Base-by-base conservation (phyloP, 1,284 basidiomycete genomes). In the Marasmius sp. region DNA sequence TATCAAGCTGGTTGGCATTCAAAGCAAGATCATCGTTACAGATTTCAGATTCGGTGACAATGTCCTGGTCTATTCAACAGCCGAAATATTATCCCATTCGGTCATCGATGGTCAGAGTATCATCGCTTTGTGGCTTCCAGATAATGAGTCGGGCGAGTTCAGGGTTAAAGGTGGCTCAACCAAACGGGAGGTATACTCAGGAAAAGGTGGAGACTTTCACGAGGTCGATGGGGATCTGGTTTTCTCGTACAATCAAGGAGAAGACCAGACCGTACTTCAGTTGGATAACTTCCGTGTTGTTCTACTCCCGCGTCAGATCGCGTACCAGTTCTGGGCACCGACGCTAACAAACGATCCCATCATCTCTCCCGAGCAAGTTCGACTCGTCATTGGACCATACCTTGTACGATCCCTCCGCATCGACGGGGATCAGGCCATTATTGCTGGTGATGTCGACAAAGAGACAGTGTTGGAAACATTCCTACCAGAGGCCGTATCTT, bases 1-100 rank as follows among this genome's bases (percentile, higher is more conserved):
- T 20, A 80, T 86, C 60, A 77, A 78, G 7, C 75, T 86, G 33
- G 67, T 69, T 43, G 85, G 84, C 20, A 77, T 83, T 11, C 78
- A 85, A 66, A 82, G 79, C 60, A 85, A 82, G 68, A 66, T 85
- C 27, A 66, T 86, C 33, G 74, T 85, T 52, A 79, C 81, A 0
- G 80, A 85, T 69, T 84, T 83, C 66, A 69, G 75, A 8, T 85
- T 81, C 66, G 83, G 84, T 14, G 51, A 58, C 50, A 71, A 62
- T 34, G 73, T 69, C 53, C 64, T 83, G 20, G 69, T 77, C 16
- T 85, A 82, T 67, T 80, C 83, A 1, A 84, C 85, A 8, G 84
- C 85, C 1, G 74, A 77, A 45, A 71, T 87, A 37, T 45, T 58
- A 14, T 58, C 56, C 5, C 56, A 58, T 2, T 58, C 39, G 16